Evolutionary conservation across 2,329 filamentous ascomycete species (phyloP).

Genomic region (Trichophyton benhamiae): DNA sequence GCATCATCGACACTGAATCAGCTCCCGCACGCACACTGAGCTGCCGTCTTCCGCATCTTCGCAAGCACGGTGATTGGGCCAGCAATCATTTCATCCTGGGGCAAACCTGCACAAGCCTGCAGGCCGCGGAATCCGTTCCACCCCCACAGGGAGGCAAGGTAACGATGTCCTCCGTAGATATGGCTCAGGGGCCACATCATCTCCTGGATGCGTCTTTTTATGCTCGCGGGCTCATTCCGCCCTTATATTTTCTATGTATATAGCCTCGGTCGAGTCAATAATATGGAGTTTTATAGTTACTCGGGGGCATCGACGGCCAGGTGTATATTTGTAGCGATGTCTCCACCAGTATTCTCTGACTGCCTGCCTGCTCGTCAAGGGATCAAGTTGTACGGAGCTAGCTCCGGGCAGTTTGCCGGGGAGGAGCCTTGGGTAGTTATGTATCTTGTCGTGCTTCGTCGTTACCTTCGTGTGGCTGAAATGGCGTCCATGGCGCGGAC

Average conservation of each 20-base stretch:
- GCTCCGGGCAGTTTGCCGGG: background rate
- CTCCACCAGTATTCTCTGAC: too few species aligned
- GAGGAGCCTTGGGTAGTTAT: background rate
- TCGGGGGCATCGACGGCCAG: too few species aligned
- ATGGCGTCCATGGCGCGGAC: background rate
- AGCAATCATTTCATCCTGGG: background rate
- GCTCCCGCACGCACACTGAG: background rate
- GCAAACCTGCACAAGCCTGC: background rate
- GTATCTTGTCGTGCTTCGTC: background rate
- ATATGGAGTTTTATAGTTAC: too few species aligned
- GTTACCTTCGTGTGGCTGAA: background rate
- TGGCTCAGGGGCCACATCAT: too few species aligned
- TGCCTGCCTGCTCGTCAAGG: too few species aligned
- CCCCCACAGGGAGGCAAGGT: background rate
- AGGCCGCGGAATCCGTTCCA: background rate
- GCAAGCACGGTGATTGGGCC: background rate
- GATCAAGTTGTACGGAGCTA: background rate
- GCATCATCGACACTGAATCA: background rate
- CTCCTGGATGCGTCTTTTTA: too few species aligned
- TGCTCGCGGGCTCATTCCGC: too few species aligned
- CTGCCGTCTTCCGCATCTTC: background rate
- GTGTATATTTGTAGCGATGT: too few species aligned
- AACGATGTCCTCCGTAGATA: too few species aligned
- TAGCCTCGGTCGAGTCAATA: too few species aligned
- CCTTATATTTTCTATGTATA: too few species aligned